Conservation (phyloP, 208 protist genomes). For the Crithidia brevicula region DNA sequence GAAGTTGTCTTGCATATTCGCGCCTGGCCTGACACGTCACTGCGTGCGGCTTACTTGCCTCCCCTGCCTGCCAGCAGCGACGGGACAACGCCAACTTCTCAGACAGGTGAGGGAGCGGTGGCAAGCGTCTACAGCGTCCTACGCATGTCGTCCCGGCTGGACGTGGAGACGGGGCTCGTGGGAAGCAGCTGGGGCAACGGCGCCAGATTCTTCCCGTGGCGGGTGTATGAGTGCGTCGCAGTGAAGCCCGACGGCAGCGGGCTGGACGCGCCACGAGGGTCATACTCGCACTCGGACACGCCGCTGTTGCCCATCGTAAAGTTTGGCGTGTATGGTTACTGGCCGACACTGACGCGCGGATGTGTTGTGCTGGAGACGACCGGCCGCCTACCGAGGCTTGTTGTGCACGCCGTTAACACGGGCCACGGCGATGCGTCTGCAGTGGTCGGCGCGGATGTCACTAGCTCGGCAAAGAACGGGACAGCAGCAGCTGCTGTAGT, state of each 20-base stretch:
- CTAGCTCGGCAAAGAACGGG: too few species aligned
- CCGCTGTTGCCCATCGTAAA: background rate
- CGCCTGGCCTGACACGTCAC: background rate
- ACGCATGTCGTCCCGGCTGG: slow-evolving; percentile 1
- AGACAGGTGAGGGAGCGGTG: too few species aligned
- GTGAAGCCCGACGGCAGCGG: too few species aligned
- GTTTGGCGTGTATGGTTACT: background rate
- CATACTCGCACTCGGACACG: background rate
- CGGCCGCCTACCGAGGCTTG: background rate
- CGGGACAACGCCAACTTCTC: background rate
- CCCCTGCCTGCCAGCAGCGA: background rate
- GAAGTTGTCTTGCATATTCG: slow-evolving; percentile 6
- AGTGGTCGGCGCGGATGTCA: too few species aligned
- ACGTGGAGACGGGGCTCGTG: slow-evolving; percentile 9
- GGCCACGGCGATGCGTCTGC: background rate
- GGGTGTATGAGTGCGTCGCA: slow-evolving; percentile 4
- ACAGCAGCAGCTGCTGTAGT: too few species aligned
- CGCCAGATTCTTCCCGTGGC: background rate
- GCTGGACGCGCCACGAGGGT: background rate
- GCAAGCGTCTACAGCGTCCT: background rate
- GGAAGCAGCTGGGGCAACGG: background rate
- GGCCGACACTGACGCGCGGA: background rate
- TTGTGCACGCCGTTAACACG: background rate
- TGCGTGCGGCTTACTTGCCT: background rate
- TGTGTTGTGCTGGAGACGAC: background rate